A percentile compares a stretch with the other conserved stretches of the same genome.
Conservation (phyloP, 257 asterid genomes). For the Solanum chaucha region DNA sequence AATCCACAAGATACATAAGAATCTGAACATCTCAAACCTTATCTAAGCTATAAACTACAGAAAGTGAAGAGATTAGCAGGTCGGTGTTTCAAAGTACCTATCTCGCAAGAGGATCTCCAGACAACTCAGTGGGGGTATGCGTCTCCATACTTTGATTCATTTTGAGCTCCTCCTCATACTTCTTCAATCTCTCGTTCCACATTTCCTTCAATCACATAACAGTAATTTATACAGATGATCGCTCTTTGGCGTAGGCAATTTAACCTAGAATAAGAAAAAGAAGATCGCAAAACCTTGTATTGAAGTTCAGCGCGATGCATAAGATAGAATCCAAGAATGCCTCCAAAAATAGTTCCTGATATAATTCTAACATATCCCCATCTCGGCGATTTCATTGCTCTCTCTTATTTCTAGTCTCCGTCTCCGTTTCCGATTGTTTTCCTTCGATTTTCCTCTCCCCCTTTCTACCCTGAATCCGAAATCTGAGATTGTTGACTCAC, state of each 20-base stretch:
- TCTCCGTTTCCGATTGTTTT: neutral
- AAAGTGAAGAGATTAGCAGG: neutral
- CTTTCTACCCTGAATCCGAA: neutral
- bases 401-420: neutral
- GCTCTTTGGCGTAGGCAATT: neutral
- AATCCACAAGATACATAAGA: neutral
- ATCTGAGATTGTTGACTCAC: neutral
- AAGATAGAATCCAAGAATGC: constrained; percentile 60
- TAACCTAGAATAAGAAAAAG: neutral
- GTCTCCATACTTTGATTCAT: constrained; percentile 27
- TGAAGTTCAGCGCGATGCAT: constrained; percentile 81
- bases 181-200: constrained; percentile 47
- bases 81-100: neutral
- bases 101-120: constrained; percentile 27
- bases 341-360: constrained; percentile 65
- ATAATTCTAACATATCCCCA: constrained; percentile 87
- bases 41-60: neutral
- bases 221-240: neutral
- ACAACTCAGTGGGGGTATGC: constrained; percentile 33
- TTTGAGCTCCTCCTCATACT: constrained; percentile 68
- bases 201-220: neutral
- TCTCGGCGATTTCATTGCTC: constrained; percentile 40
- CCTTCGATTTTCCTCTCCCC: neutral
- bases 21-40: neutral
- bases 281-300: constrained; percentile 43